Conservation (phyloP, 78 protist species). For the Mantamonas sphyraenae region DNA sequence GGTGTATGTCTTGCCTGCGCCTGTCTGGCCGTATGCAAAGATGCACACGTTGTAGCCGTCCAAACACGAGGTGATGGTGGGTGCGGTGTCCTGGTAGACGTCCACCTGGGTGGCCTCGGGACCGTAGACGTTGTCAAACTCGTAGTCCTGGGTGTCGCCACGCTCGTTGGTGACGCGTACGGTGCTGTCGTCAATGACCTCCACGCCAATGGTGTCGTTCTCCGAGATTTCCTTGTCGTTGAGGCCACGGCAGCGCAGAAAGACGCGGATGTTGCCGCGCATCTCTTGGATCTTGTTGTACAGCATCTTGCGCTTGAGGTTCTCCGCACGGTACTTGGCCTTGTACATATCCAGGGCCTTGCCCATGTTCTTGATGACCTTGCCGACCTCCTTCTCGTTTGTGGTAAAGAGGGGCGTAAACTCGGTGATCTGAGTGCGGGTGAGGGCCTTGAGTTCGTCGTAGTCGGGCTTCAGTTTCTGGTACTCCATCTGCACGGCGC, state of each 20-base stretch:
- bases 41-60: slow-evolving; percentile 69
- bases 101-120: slow-evolving; percentile 30
- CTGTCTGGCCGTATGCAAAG: slow-evolving; percentile 68
- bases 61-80: slow-evolving; percentile 35
- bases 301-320: slow-evolving; percentile 5
- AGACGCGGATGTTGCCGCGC: slow-evolving; percentile 44
- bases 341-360: neutral
- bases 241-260: slow-evolving; percentile 22
- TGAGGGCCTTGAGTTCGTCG: too few species aligned
- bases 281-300: slow-evolving; percentile 25
- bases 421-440: too few species aligned
- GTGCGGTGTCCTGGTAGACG: slow-evolving; percentile 40
- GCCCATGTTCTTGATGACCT: neutral
- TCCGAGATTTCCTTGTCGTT: too few species aligned
- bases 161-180: neutral
- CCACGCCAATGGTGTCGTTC: neutral
- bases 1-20: slow-evolving; percentile 61
- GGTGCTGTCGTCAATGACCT: neutral
- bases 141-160: neutral
- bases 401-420: too few species aligned
- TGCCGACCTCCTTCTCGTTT: too few species aligned
- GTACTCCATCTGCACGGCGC: too few species aligned
- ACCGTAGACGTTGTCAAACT: slow-evolving; percentile 17
- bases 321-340: neutral
- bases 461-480: too few species aligned